Evolutionary conservation across 148 eudicot genomes (phyloP), one percentile per base, ranked within the genome.

Genomic region (Talinum fruticosum): DNA sequence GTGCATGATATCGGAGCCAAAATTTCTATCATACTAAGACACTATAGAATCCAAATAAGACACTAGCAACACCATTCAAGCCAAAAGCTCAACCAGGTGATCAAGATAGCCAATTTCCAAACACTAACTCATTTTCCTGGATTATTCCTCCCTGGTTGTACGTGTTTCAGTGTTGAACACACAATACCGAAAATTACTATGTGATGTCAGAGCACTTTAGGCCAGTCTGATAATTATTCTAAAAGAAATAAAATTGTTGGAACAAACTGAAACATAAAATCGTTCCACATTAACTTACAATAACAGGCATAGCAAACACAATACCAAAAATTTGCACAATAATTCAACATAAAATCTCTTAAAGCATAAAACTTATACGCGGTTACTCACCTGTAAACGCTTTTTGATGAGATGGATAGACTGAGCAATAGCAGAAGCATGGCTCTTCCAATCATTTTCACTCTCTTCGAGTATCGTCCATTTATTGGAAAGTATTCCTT

Each of bases 361-460:
- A 24, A 21, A 23, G 2, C 4, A 33, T 8, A 16, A n/a, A 65
- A 33, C 18, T 34, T 38, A 19, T 2, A n/a, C 72, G 29, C 61
- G 65, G 44, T 53, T 61, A 28, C 8, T 7, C 69, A 91, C 97
- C 90, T 85, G 79, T 34, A 96, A 85, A 8, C 99, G 96, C 84
- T 86, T 96, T 85, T 96, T 96, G 83, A 93, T 90, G 16, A 91
- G 80, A 83, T 90, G 88, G 72, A 96, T 82, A 12, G 99, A 96
- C 49, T 90, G 97, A 75, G 99, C 97, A 89, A 93, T 85, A 36
- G 99, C 88, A 78, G 99, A 84, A 77, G 97, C 97, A 79, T 96
- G 99, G 30, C 97, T 93, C 79, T 86, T 96, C 99, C 99, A 96
- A 86, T 96, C 99, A 79, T 86, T 86, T 77, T 90, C 97, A 80